Conservation (phyloP, 768 basidiomycete species). For the Trichaptum fuscoviolaceum region DNA sequence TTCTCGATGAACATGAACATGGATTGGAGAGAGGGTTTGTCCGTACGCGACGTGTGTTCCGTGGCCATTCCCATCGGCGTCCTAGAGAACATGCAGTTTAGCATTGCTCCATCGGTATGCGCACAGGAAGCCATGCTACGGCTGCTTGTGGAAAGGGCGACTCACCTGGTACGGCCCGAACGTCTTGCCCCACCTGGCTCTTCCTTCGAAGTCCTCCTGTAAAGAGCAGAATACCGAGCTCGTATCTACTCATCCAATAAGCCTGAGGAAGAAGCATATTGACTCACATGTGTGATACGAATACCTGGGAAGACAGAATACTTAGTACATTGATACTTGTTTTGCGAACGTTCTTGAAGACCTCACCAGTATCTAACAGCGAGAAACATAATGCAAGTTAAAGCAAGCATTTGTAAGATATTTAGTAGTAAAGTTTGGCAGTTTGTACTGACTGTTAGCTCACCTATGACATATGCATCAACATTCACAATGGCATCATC, state of each 20-base stretch:
- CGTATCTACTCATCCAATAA: neutral
- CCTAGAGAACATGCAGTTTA: constrained; percentile 8
- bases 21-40: too few relatives aligned
- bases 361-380: constrained; percentile 11
- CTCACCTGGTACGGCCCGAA: constrained; percentile 6
- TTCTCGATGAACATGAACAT: neutral
- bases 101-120: too few relatives aligned
- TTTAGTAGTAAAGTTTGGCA: neutral
- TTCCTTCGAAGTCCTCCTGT: constrained; percentile 35
- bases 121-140: neutral
- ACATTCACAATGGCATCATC: constrained; percentile 27
- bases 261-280: neutral
- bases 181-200: constrained; percentile 30
- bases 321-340: neutral
- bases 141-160: neutral
- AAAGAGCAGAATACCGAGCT: neutral
- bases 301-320: constrained; percentile 16
- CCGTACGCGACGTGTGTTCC: constrained; percentile 31
- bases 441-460: neutral
- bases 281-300: constrained; percentile 18
- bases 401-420: neutral
- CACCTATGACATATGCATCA: constrained; percentile 39
- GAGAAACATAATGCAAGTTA: neutral
- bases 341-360: neutral
- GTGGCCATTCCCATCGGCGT: constrained; percentile 35